Evolutionary conservation across 2,329 filamentous ascomycete species (phyloP).

Genomic region (Sporothrix brasiliensis): DNA sequence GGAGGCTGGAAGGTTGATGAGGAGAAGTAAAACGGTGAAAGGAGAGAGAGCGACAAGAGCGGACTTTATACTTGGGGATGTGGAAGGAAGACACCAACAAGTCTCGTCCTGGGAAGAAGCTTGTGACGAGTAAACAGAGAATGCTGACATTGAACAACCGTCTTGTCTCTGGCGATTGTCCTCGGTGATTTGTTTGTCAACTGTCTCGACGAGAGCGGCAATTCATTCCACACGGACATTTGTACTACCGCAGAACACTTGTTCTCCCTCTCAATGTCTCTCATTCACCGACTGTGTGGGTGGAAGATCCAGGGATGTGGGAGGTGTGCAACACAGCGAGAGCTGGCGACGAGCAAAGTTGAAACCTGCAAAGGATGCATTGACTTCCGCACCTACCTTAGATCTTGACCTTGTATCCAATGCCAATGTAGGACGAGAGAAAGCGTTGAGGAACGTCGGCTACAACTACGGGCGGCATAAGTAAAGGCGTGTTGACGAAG

Average conservation of each 20-base stretch:
- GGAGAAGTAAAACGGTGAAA: not conserved
- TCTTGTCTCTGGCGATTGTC: not conserved
- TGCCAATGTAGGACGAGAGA: conserved; percentile 11
- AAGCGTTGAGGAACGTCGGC: not conserved
- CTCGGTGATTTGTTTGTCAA: too few species aligned
- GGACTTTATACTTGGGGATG: conserved; percentile 6
- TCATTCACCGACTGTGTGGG: conserved; percentile 15
- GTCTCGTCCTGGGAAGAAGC: not conserved
- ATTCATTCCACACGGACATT: not conserved
- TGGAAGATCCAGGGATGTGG: not conserved
- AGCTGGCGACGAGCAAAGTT: not conserved
- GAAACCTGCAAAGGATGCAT: not conserved
- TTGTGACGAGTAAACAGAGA: not conserved
- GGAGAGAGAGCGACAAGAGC: not conserved
- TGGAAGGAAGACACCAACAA: not conserved
- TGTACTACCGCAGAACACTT: not conserved
- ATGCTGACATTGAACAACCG: not conserved
- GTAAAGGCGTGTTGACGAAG: too few species aligned
- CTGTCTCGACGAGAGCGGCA: not conserved
- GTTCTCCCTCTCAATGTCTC: conserved; percentile 1
- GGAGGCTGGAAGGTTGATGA: not conserved
- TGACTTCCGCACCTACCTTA: not conserved
- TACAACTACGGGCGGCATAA: not conserved
- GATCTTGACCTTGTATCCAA: conserved; percentile 1
- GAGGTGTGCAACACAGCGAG: not conserved